phyloP scores from a whole-genome alignment of 352 stramenopile genomes.

The Hyaloperonospora brassicae region DNA sequence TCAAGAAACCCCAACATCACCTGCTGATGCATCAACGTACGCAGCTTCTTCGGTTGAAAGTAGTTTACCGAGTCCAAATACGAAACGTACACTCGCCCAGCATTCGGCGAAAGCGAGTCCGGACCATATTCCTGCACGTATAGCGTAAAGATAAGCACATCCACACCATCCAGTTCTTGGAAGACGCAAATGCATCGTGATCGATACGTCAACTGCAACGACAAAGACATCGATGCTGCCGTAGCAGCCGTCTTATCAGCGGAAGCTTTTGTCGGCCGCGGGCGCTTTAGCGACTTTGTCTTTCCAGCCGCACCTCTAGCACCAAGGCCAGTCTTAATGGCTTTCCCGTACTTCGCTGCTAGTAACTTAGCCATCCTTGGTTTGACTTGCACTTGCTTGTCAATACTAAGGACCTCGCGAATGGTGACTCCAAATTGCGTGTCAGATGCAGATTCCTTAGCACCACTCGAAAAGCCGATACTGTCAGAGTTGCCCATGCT shows the following conservation, averaged over 20 bases:
- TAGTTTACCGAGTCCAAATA: slow-evolving; percentile 88
- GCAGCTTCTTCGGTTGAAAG: slow-evolving; percentile 83
- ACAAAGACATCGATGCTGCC: slow-evolving; percentile 18
- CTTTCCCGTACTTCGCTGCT: slow-evolving; percentile 52
- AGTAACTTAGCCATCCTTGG: slow-evolving; percentile 75
- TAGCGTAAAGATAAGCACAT: slow-evolving; percentile 85
- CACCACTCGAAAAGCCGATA: slow-evolving; percentile 61
- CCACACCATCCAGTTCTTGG: slow-evolving; percentile 81
- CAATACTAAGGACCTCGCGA: slow-evolving; percentile 76
- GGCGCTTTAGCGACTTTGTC: slow-evolving; percentile 65
- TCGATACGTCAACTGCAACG: slow-evolving; percentile 74
- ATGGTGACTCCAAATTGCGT: slow-evolving; percentile 81
- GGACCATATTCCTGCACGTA: slow-evolving; percentile 86
- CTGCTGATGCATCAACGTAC: slow-evolving; percentile 83
- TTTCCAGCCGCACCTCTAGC: slow-evolving; percentile 15
- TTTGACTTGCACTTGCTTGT: slow-evolving; percentile 86
- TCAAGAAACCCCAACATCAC: slow-evolving; percentile 85
- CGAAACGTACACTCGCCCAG: slow-evolving; percentile 79
- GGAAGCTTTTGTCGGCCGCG: slow-evolving; percentile 24
- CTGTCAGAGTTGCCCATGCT: slow-evolving; percentile 78
- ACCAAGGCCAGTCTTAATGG: slow-evolving; percentile 32
- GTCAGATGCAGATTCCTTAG: slow-evolving; percentile 63
- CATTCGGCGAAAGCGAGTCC: slow-evolving; percentile 64
- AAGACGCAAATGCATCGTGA: slow-evolving; percentile 88
- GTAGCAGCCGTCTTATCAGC: slow-evolving; percentile 18